A percentile compares a stretch with the other conserved stretches of the same genome.
Evolutionary conservation across 768 basidiomycete genomes (phyloP).

Genomic region (Lyophyllum atratum): DNA sequence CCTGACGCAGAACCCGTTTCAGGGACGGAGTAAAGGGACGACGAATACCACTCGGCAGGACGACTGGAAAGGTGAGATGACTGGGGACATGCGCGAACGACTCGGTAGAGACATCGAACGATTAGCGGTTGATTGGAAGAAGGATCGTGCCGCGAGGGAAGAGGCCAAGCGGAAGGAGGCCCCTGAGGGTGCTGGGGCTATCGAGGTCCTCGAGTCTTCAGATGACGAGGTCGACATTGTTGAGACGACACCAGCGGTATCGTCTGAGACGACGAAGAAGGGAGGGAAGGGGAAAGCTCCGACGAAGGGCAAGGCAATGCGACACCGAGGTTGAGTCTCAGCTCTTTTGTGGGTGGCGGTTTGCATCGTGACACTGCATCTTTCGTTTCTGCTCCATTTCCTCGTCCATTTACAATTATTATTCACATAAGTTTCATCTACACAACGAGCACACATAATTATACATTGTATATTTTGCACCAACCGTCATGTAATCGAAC

Average conservation of each 20-base stretch:
- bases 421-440: conserved; percentile 2
- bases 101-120: conserved; percentile 41
- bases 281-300: conserved; percentile 12
- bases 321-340: conserved; percentile 4
- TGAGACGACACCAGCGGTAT: conserved; percentile 26
- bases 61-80: conserved; percentile 55
- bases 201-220: conserved; percentile 31
- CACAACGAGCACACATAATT: conserved; percentile 4
- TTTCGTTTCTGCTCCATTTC: not conserved
- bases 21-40: conserved; percentile 30
- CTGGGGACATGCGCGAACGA: conserved; percentile 47
- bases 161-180: conserved; percentile 38
- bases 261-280: conserved; percentile 11
- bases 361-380: not conserved
- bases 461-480: conserved; percentile 11
- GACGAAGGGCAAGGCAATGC: conserved; percentile 7
- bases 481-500: conserved; percentile 1
- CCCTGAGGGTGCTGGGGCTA: conserved; percentile 19
- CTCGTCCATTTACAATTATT: conserved; percentile 4
- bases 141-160: conserved; percentile 40
- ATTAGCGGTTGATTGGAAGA: conserved; percentile 59
- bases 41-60: conserved; percentile 38
- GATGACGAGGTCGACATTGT: conserved; percentile 48
- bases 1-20: not conserved
- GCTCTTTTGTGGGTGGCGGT: not conserved